These are phyloP conservation scores for Pestalotiopsis sp. DNA, from an alignment of 2,329 filamentous ascomycete species.

Conservation along the genomic window DNA sequence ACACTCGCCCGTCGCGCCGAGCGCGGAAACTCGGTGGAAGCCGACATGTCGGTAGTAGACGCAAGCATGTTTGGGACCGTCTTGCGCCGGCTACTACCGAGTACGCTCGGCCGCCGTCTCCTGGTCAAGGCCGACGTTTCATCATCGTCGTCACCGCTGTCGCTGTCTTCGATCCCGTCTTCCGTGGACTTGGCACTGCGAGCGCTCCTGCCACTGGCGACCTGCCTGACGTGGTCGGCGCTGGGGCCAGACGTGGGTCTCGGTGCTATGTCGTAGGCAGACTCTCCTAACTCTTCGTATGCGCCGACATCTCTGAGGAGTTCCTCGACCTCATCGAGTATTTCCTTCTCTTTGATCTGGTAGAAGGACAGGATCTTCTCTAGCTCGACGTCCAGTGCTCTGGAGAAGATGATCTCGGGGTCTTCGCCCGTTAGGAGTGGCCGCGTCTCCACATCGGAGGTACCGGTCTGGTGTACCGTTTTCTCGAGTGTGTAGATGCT, in stretches of 20 bases:
- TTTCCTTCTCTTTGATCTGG: constrained; percentile 83
- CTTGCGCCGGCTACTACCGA: constrained; percentile 38
- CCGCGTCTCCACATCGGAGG: constrained; percentile 78
- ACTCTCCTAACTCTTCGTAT: constrained; percentile 64
- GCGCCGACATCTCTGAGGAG: constrained; percentile 75
- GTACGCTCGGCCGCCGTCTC: constrained; percentile 43
- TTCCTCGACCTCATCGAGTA: constrained; percentile 78
- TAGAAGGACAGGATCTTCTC: constrained; percentile 96
- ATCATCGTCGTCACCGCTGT: constrained; percentile 46
- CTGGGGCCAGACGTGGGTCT: constrained; percentile 21
- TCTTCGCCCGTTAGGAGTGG: constrained; percentile 77
- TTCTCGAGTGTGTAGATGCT: constrained; percentile 97
- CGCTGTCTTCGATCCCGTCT: constrained; percentile 64
- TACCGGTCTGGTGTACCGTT: constrained; percentile 65
- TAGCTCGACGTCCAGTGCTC: constrained; percentile 82
- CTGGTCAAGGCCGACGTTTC: constrained; percentile 58
- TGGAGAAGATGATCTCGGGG: constrained; percentile 80
- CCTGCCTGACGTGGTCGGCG: constrained; percentile 42
- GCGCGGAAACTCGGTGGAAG: constrained; percentile 62
- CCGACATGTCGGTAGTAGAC: constrained; percentile 58
- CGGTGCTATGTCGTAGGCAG: constrained; percentile 38
- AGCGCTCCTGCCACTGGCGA: constrained; percentile 33
- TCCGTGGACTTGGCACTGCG: constrained; percentile 54
- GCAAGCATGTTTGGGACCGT: constrained; percentile 39
- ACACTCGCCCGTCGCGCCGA: constrained; percentile 66